A percentile compares a stretch with the other conserved stretches of the same genome.
Evolutionary conservation across 768 basidiomycete species (phyloP).

Genomic region (Tricholoma flavovirens): DNA sequence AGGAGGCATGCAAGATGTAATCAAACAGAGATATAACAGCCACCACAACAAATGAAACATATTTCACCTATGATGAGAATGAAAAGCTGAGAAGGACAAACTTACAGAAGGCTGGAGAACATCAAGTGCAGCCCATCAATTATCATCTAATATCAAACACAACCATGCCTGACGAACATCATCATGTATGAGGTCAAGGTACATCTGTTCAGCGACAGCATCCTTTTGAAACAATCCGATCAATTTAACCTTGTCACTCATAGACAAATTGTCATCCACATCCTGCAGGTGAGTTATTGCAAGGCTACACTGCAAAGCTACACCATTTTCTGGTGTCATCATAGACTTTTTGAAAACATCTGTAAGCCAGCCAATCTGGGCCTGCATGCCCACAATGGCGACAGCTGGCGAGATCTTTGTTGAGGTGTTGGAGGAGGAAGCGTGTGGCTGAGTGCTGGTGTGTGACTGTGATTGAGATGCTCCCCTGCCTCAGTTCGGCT

Average conservation of each 20-base stretch:
- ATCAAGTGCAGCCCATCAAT: neutral
- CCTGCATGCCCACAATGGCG: neutral
- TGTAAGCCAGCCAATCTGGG: neutral
- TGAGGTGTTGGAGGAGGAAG: neutral
- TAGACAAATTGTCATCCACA: neutral
- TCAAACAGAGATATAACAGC: too few species aligned
- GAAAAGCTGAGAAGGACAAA: too few species aligned
- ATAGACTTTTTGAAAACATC: neutral
- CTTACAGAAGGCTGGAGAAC: neutral
- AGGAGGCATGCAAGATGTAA: too few species aligned
- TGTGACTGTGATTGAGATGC: neutral
- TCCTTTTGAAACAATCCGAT: neutral
- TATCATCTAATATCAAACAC: neutral
- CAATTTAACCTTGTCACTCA: neutral
- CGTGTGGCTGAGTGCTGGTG: neutral
- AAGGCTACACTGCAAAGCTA: neutral
- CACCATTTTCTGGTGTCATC: neutral
- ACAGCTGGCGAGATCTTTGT: neutral
- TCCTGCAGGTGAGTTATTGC: neutral
- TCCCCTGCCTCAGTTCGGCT: neutral
- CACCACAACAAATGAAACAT: too few species aligned
- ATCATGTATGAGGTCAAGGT: neutral
- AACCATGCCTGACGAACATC: neutral
- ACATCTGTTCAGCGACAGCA: neutral
- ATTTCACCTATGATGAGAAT: too few species aligned